Base-by-base conservation (phyloP, 441 rosid species). In the Jatropha podagrica region DNA sequence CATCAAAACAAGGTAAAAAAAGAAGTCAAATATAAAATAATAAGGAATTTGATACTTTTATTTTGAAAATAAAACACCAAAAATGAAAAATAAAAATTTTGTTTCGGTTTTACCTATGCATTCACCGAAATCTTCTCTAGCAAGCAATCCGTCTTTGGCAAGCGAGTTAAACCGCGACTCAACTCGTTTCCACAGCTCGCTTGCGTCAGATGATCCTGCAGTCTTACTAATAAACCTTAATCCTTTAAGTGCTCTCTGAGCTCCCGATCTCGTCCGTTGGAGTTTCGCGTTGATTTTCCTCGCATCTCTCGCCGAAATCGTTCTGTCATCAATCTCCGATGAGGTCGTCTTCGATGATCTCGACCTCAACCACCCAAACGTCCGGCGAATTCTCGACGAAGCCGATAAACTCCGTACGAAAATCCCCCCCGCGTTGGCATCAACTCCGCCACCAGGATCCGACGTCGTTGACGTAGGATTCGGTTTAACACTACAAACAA, bases 91-190 rank as follows among this genome's bases (percentile, higher is more conserved):
- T 0, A 63, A 71, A 46, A 61, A 17, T 1, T 8, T 4, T 44
- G 48, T 44, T 44, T 44, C 10, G 2, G 32, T 26, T 5, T 79
- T 77, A 94, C 98, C 97, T 81, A 96, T 91, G 81, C 99, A 96
- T 76, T 94, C 98, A 46, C 92, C 97, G 77, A 94, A 96, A 82
- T 94, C 95, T 76, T 92, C 97, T 77, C 96, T 79, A 0, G 89
- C 86, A 26, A 94, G 94, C 76, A 96, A 82, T 0, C 97, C 93
- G 63, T 94, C 87, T 73, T 71, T 82, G 1, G 92, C 87, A 18
- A 94, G 86, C 64, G 83, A 76, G 46, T 80, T 80, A 80, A 92
- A 96, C 66, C 93, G 69, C 2, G 82, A 72, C 81, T 91, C 97
- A 4, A 92, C 98, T 74, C 81, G 81, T 68, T 80, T 80, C 99